A percentile compares a stretch with the other conserved stretches of the same genome.
phyloP scores from a whole-genome alignment of 2,329 filamentous ascomycete genomes.

The Fusarium guadeloupense region DNA sequence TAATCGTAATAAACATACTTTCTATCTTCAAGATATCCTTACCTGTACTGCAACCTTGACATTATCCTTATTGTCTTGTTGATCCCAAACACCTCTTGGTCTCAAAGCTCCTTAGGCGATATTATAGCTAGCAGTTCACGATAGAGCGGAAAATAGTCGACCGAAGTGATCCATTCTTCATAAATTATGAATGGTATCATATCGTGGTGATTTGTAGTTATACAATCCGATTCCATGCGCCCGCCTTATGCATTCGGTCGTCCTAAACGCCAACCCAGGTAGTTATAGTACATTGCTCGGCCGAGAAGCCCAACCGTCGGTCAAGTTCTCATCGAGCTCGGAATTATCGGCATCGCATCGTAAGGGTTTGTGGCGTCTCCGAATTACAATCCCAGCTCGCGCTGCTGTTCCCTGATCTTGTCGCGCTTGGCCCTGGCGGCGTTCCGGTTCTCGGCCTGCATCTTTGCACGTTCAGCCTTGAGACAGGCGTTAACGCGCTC shows the following conservation, averaged over 20 bases:
- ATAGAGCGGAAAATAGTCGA: neutral
- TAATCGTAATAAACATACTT: too few relatives aligned
- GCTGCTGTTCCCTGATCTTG: conserved; percentile 79
- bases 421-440: conserved; percentile 73
- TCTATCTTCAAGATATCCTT: too few relatives aligned
- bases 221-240: conserved; percentile 18
- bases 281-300: conserved; percentile 24
- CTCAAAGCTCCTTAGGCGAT: too few relatives aligned
- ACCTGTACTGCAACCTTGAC: too few relatives aligned
- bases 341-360: conserved; percentile 4
- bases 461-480: conserved; percentile 79
- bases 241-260: neutral
- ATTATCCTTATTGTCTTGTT: too few relatives aligned
- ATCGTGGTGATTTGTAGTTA: conserved; percentile 12
- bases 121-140: neutral
- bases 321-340: neutral
- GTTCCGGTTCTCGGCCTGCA: conserved; percentile 78
- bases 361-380: neutral
- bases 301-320: neutral
- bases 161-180: neutral
- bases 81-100: too few relatives aligned
- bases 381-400: conserved; percentile 50
- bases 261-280: conserved; percentile 25
- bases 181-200: neutral
- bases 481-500: conserved; percentile 85